A percentile compares a stretch with the other conserved stretches of the same genome.
These are phyloP conservation scores for Mycosphaerella sp. DNA, from an alignment of 2,329 filamentous ascomycete genomes.

Conservation along the genomic window DNA sequence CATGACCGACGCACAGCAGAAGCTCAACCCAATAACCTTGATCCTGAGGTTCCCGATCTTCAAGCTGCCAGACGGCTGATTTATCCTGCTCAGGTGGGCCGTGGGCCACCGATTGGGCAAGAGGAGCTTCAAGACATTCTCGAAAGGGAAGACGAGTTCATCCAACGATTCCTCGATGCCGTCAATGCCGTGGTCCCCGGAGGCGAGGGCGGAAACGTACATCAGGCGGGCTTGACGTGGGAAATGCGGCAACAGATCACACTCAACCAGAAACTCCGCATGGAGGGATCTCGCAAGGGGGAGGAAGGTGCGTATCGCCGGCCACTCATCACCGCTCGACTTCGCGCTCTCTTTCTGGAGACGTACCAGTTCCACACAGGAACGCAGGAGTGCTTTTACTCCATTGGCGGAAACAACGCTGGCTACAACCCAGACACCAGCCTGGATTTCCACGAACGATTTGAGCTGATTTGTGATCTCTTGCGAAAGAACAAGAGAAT, in stretches of 20 bases:
- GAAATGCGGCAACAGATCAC: slow-evolving; percentile 15
- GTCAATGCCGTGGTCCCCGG: slow-evolving; percentile 11
- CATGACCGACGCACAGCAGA: slow-evolving; percentile 13
- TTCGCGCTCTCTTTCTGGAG: slow-evolving; percentile 17
- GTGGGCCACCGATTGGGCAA: slow-evolving; percentile 5
- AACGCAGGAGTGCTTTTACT: slow-evolving; percentile 10
- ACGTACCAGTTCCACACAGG: slow-evolving; percentile 17
- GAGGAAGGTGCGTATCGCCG: slow-evolving; percentile 8
- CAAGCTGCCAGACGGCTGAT: slow-evolving; percentile 8
- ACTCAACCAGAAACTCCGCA: slow-evolving; percentile 17
- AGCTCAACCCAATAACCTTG: slow-evolving; percentile 10
- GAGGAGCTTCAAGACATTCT: slow-evolving; percentile 3
- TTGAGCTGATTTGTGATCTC: slow-evolving; percentile 10
- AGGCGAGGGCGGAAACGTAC: slow-evolving; percentile 3
- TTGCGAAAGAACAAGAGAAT: slow-evolving; percentile 14
- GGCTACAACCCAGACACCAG: slow-evolving; percentile 15
- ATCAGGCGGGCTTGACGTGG: slow-evolving; percentile 1
- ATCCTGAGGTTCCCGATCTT: slow-evolving; percentile 10
- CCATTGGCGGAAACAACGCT: slow-evolving; percentile 15
- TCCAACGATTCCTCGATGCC: slow-evolving; percentile 14
- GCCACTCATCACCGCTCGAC: slow-evolving; percentile 14
- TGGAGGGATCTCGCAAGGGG: slow-evolving; percentile 6
- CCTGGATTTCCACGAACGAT: slow-evolving; percentile 12
- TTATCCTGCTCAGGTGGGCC: slow-evolving; percentile 6
- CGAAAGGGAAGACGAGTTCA: slow-evolving; percentile 10